Percentiles rank a stretch among this genome's conserved stretches.
These are phyloP conservation scores for Kazachstania sp. DNA, from an alignment of 1,139 yeast species.

Conservation along the genomic window DNA sequence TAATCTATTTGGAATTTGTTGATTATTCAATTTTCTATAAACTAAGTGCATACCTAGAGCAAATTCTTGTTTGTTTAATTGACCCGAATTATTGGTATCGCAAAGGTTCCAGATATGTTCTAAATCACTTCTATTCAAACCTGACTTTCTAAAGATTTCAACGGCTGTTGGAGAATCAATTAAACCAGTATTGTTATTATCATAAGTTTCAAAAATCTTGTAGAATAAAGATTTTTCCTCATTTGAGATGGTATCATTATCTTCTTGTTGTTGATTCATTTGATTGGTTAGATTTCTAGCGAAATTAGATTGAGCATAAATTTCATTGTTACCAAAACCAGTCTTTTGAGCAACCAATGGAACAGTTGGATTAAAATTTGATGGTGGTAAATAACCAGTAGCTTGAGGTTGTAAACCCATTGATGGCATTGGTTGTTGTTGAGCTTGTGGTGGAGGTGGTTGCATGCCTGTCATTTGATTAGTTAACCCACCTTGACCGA, in stretches of 20 bases:
- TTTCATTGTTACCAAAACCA: conserved; percentile 35
- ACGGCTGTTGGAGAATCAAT: conserved; percentile 80
- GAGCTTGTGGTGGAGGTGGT: neutral
- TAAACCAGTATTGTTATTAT: conserved; percentile 54
- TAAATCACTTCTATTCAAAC: conserved; percentile 72
- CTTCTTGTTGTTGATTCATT: conserved; percentile 36
- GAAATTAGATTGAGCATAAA: conserved; percentile 28
- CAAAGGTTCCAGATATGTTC: conserved; percentile 86
- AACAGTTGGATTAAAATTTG: conserved; percentile 27
- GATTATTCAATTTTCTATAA: conserved; percentile 64
- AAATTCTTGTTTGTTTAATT: conserved; percentile 67
- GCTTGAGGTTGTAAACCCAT: conserved; percentile 32
- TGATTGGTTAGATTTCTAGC: conserved; percentile 4
- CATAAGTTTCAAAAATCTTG: conserved; percentile 85
- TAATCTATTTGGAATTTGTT: conserved; percentile 59
- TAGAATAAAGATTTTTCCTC: conserved; percentile 85
- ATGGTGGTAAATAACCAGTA: conserved; percentile 34
- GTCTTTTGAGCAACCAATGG: conserved; percentile 47
- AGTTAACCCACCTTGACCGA: conserved; percentile 8
- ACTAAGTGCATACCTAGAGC: conserved; percentile 80
- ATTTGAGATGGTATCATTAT: conserved; percentile 44
- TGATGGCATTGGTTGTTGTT: conserved; percentile 19
- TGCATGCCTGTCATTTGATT: conserved; percentile 5
- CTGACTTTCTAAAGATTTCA: conserved; percentile 81
- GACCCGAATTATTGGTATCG: conserved; percentile 63